These are phyloP conservation scores for Funneliformis caledonium DNA, from an alignment of 371 early-diverging fungal genomes.

Conservation along the genomic window DNA sequence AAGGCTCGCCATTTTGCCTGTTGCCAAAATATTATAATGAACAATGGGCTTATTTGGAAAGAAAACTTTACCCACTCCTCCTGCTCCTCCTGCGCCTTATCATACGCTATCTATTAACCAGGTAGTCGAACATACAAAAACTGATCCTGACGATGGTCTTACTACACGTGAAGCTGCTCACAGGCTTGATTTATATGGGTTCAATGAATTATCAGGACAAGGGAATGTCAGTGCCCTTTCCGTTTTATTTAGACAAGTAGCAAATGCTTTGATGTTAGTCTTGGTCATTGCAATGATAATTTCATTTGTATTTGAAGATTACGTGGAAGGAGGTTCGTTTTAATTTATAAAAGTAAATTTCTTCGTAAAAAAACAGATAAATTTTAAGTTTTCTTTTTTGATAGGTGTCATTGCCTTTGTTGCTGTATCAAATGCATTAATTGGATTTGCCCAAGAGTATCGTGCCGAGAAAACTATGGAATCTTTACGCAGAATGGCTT, in stretches of 20 bases:
- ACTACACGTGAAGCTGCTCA: background rate
- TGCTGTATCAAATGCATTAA: background rate
- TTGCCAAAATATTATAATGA: too few relatives aligned
- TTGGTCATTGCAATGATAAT: background rate
- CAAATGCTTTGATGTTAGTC: background rate
- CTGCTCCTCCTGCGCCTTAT: background rate
- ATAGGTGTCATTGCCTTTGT: background rate
- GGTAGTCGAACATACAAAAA: background rate
- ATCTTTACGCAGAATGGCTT: conserved; percentile 1
- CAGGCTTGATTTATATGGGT: background rate
- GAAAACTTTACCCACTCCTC: background rate
- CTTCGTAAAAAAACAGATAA: background rate
- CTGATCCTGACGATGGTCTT: background rate
- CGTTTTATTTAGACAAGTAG: background rate
- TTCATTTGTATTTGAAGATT: background rate
- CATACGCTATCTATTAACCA: background rate
- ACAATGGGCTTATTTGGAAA: background rate
- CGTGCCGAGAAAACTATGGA: conserved; percentile 12
- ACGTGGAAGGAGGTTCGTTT: conserved; percentile 1
- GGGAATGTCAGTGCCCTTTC: background rate
- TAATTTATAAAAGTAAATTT: background rate
- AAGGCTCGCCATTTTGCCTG: too few relatives aligned
- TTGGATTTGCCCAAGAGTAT: background rate
- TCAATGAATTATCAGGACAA: conserved; percentile 10
- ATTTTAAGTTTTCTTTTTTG: background rate